Evolutionary conservation across 2,329 filamentous ascomycete species (phyloP), one percentile per base, ranked within the genome.

Genomic region (Lasiodiplodia theobromae): DNA sequence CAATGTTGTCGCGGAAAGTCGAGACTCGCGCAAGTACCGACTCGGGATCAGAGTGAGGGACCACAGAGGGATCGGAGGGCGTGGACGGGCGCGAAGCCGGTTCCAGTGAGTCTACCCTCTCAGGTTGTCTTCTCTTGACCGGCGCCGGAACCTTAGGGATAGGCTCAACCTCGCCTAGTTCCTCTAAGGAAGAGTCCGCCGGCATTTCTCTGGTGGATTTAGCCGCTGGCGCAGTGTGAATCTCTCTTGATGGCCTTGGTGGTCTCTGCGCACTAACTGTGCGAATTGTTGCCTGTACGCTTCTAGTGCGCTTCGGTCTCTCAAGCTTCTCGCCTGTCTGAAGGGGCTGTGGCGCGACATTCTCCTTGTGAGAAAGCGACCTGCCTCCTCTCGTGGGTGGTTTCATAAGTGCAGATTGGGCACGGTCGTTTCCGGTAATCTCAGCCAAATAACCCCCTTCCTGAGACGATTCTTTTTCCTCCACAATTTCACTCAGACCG

Each of bases 1-100:
- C 76, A 23, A 86, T 78, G 67, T 84, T 85, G 70, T 84, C 78
- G 34, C 81, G 78, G 73, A 86, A 81, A 6, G 75, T 78, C 52
- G 78, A 77, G 21, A 85, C 75, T n/a, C 80, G 80, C 23, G 77
- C 75, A 37, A 85, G 73, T 2, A 85, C 83, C n/a, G 80, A 76
- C 7, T 77, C 73, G 4, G 83, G 84, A 70, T 85, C 81, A 1
- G 81, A 82, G 34, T 75, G 75, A 21, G 81, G 74, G 31, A 80
- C 70, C 8, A 70, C 1, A 12, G 51, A 53, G 21, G 57, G 34
- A 21, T 53, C 21, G 7, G 58, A 28, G 8, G 57, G 34, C 21
- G 47, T 31, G 21, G 66, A 23, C 23, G 47, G 34, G 3, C 47
- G 47, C 7, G 66, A 38, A 18, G 56, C 25, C 6, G 37, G 25